Evolutionary conservation across 371 early-diverging fungal genomes (phyloP), one percentile per base, ranked within the genome.

Genomic region (Mortierella sp.): DNA sequence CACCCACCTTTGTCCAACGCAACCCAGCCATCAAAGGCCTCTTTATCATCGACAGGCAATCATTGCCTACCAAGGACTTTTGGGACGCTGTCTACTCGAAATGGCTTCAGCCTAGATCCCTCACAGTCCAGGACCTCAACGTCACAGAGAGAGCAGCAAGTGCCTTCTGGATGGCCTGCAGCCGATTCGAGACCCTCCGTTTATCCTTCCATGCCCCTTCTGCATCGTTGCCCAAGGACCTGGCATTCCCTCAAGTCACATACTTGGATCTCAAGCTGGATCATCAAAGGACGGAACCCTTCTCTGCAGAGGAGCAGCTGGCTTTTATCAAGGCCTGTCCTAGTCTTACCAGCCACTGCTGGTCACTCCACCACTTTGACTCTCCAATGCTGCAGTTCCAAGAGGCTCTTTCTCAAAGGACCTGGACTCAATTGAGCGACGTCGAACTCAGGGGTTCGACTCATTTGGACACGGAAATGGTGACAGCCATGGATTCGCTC

Each of bases 361-460:
- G 68, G 68, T 68, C 68, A 21, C 41, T 68, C 21, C 41, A 68
- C 7, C 43, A 68, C 24, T 68, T 68, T 68, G 68, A 68, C 21
- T 68, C 68, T 8, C 68, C 68, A 8, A 68, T 68, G 41, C 68
- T 68, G 8, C 68, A 68, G 38, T 68, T 68, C 68, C 41, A 68
- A 3, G 68, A 68, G 8, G 68, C 68, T 8, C 68, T 68, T 7
- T 7, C 24, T 68, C 68, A 68, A 3, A 35, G 38, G 41, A 68
- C 41, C 2, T 68, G 41, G 68, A 41, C 41, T 24, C 38, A 24
- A 8, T 24, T 68, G 24, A 10, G 8, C 0, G 68, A 68, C 38
- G 3, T 68, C 7, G 68, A 68, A 24, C 68, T 68, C 24, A 68
- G 68, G n/a, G 41, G 68, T 3, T 68, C 41, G 7, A 38, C 24